Base-by-base conservation (phyloP, 2,329 filamentous ascomycete species). In the Pseudopyrenochaeta lycopersici region DNA sequence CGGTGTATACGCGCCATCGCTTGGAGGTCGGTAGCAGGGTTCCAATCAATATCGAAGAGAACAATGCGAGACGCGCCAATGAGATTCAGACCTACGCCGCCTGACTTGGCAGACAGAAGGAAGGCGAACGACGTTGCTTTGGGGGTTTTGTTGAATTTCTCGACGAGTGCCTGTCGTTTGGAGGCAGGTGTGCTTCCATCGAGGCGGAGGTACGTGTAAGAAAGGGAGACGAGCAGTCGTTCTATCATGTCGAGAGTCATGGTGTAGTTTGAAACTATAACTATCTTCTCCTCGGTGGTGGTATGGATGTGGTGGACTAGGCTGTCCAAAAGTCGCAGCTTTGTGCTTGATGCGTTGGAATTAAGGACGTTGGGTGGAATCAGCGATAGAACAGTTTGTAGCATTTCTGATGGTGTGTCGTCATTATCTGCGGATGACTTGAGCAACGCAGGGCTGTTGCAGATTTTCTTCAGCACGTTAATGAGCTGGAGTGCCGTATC, bases 241-340 rank as follows among this genome's bases (percentile, higher is more conserved):
- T 83, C 84, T 3, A 91, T 82, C 56, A 91, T 80, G 62, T 89
- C 86, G 9, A 91, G 81, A 0, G 89, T 91, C 9, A 86, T 85
- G 0, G 89, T 91, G 69, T 90, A 91, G 67, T 91, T 90, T 17
- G 88, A 90, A n/a, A 91, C 88, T 7, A 91, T 80, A 9, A 91
- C 87, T 20, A 91, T 84, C 65, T 91, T 91, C 64, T 91, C 89
- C 1, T 82, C 76, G 0, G 88, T 90, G 0, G 80, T 84, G 1
- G 78, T 82, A 43, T 81, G 82, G 20, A 91, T 81, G 10, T 80
- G 81, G 60, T 88, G 82, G 1, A 91, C 76, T 7, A 91, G 78
- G 46, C 84, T 81, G 66, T 91, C 88, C 2, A 91, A 78, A 1
- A 90, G 84, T 38, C 87, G 83, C 18, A 91, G 78, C 67, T 91